These are phyloP conservation scores for Pisolithus thermaeus DNA, from an alignment of 1,284 basidiomycete genomes.

Conservation along the genomic window DNA sequence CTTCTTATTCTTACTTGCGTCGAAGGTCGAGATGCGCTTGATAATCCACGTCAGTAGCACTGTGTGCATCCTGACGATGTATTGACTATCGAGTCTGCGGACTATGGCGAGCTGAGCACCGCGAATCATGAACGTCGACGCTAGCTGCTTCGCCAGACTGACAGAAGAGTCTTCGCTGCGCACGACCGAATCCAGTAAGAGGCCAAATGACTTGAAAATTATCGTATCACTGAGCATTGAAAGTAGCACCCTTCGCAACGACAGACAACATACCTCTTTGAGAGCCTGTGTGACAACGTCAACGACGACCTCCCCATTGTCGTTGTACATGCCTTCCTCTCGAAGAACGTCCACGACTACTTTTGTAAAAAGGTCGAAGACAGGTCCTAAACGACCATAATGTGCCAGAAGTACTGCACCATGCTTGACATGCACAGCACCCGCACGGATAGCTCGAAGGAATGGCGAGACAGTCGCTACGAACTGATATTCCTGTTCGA, in stretches of 20 bases:
- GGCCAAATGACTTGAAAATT: slow-evolving; percentile 62
- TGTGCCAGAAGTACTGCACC: slow-evolving; percentile 76
- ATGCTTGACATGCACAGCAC: slow-evolving; percentile 77
- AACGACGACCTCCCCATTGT: slow-evolving; percentile 64
- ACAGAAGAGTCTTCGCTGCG: slow-evolving; percentile 58
- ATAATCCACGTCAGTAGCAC: slow-evolving; percentile 67
- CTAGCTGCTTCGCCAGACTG: slow-evolving; percentile 74
- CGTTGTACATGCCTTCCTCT: slow-evolving; percentile 81
- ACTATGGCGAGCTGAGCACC: slow-evolving; percentile 86
- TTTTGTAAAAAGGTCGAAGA: slow-evolving; percentile 82
- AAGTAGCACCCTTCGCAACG: background rate
- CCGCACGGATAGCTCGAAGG: slow-evolving; percentile 77
- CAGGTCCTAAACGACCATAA: slow-evolving; percentile 75
- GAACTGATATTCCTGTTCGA: slow-evolving; percentile 76
- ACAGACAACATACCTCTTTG: slow-evolving; percentile 56
- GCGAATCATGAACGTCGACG: slow-evolving; percentile 74
- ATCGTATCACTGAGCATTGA: slow-evolving; percentile 5
- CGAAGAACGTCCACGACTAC: slow-evolving; percentile 81
- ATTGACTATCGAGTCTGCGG: slow-evolving; percentile 63
- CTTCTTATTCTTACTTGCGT: slow-evolving; percentile 63
- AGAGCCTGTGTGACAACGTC: slow-evolving; percentile 64
- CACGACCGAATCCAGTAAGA: slow-evolving; percentile 67
- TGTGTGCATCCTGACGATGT: slow-evolving; percentile 74
- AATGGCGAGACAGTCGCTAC: slow-evolving; percentile 78
- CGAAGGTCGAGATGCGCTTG: slow-evolving; percentile 57